These are phyloP conservation scores for Chlorella variabilis DNA, from an alignment of 163 green algal genomes.

Conservation along the genomic window DNA sequence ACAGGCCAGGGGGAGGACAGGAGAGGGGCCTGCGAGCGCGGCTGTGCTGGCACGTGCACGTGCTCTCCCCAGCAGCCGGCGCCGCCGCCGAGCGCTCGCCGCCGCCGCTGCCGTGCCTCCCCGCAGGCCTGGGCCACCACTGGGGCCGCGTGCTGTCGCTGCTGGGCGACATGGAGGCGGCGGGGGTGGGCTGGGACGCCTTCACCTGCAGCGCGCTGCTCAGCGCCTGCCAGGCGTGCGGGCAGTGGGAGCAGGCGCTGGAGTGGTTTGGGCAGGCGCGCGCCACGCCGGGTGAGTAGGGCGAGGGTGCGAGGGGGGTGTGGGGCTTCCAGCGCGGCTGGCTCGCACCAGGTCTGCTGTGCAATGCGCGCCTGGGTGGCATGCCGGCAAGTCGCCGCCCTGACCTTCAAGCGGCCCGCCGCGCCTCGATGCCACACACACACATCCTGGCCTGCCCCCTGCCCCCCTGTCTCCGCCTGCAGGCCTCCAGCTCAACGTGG, in stretches of 20 bases:
- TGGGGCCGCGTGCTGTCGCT: constrained; percentile 44
- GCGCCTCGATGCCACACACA: no score
- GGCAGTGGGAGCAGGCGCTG: constrained; percentile 49
- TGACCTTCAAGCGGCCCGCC: no score
- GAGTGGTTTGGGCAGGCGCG: constrained; percentile 37
- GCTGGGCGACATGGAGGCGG: constrained; percentile 46
- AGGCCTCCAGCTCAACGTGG: constrained; percentile 41
- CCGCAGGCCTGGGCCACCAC: constrained; percentile 16
- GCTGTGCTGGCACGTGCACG: no score
- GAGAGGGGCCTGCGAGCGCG: no score
- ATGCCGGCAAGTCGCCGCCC: no score
- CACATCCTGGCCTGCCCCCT: not conserved
- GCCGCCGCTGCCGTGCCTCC: no score
- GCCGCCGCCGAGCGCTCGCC: no score
- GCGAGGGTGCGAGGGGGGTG: not conserved
- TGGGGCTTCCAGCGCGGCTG: no score
- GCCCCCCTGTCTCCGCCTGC: not conserved
- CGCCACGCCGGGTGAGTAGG: not conserved
- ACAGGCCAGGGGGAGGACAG: no score
- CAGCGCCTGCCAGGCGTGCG: constrained; percentile 58
- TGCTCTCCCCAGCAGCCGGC: no score
- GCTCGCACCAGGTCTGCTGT: no score
- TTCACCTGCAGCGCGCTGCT: constrained; percentile 68
- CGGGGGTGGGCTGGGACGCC: constrained; percentile 80
- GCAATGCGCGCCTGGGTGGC: no score